Conservation (phyloP, 805 yeast genomes). For the Saccharomycopsis sp. region DNA sequence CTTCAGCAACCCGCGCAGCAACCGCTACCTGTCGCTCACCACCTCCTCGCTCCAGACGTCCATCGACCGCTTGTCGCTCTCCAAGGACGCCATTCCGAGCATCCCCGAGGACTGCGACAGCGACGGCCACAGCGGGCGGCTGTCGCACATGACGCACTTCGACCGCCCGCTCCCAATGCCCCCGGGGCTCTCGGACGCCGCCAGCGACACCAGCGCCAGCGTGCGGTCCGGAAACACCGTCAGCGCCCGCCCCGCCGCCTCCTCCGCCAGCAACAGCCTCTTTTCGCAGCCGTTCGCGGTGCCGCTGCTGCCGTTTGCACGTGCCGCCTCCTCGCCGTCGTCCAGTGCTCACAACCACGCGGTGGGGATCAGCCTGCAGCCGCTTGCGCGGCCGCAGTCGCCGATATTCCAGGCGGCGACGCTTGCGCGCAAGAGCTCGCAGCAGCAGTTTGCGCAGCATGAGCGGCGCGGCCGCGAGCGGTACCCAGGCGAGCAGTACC, state of each 20-base stretch:
- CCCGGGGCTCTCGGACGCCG: conserved; percentile 6
- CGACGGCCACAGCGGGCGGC: not conserved
- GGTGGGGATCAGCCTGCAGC: not conserved
- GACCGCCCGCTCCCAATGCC: conserved; percentile 18
- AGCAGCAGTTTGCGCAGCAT: conserved; percentile 1
- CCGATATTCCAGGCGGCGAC: not conserved
- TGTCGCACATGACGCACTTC: conserved; percentile 8
- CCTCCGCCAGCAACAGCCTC: not conserved
- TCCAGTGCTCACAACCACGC: not conserved
- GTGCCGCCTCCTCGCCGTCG: not conserved
- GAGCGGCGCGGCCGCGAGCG: too few species aligned
- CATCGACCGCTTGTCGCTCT: conserved; percentile 10
- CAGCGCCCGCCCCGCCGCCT: not conserved
- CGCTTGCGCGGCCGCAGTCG: not conserved
- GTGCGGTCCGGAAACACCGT: not conserved
- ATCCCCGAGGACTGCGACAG: conserved; percentile 5
- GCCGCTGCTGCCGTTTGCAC: not conserved
- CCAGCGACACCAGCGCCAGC: conserved; percentile 6
- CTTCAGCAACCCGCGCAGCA: conserved; percentile 5
- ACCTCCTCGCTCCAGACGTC: conserved; percentile 19
- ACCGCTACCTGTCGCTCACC: conserved; percentile 14
- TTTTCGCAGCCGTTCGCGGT: not conserved
- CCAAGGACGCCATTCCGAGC: conserved; percentile 7
- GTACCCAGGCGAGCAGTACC: too few species aligned
- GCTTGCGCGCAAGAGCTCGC: not conserved